Evolutionary conservation across 192 early-diverging fungal species (phyloP), one percentile per base, ranked within the genome.

Genomic region (Linderina pennispora): DNA sequence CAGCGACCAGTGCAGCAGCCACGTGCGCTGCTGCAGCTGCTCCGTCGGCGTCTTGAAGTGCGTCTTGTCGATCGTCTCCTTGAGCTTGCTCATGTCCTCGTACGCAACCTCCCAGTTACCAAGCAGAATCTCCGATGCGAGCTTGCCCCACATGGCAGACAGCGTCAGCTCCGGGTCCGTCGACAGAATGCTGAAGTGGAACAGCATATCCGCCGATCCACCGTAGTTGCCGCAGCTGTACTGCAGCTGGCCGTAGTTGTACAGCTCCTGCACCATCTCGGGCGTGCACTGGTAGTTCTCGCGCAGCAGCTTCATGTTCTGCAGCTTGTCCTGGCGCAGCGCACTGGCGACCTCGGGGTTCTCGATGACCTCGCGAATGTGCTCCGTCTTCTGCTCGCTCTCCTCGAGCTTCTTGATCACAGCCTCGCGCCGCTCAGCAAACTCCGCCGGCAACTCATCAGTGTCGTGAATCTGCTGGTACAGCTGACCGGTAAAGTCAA

Each of bases 1-100:
- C 47, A 97, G 79, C 20, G 90, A 88, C 92, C 92, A 95, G 79
- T 97, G 94, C 61, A 98, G 77, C 42, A 98, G 74, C 88, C 90
- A 94, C 38, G 85, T 80, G 45, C 92, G 85, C 68, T 93, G 90
- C 62, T 95, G 85, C 34, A 98, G 80, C 67, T 94, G 92, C 40
- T 89, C 85, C n/a, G 86, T 74, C 26, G 89, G 84, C 36, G 80
- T 75, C 33, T 75, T 58, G 53, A 86, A 86, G 64, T 71, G 73
- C 49, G 75, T 84, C 76, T 87, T 84, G 54, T 98, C 93, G 35
- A 98, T 91, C 35, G 67, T 76, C 49, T 98, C 93, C 53, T 81
- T 83, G 41, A 98, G 75, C 48, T 83, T 85, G 60, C 81, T 77
- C 45, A 98, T 74, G 58, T 97, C 95, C 47, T 93, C 92, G 33